Percentiles rank a stretch among this genome's conserved stretches.
Evolutionary conservation across 768 basidiomycete genomes (phyloP).

Genomic region (Cubamyces sp.): DNA sequence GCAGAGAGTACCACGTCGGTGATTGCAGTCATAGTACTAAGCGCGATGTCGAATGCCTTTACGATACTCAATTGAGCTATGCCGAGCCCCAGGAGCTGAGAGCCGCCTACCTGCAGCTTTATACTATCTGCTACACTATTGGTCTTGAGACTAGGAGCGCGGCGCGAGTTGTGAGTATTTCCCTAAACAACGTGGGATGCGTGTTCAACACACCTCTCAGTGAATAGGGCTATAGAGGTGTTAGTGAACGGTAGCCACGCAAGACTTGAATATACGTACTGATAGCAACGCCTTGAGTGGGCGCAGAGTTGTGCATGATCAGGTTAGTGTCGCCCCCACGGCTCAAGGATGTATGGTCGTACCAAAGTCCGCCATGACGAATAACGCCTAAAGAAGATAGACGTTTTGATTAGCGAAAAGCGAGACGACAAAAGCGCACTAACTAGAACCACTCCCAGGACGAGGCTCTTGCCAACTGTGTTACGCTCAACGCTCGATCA

Average conservation of each 20-base stretch:
- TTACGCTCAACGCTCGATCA: not conserved
- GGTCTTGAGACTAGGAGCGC: not conserved
- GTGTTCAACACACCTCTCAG: not conserved
- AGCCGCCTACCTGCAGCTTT: not conserved
- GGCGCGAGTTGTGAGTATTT: too few relatives aligned
- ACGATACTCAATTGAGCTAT: not conserved
- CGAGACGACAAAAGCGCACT: not conserved
- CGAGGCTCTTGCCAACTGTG: constrained; percentile 8
- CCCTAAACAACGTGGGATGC: too few relatives aligned
- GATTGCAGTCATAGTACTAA: constrained; percentile 8
- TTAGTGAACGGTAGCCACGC: not conserved
- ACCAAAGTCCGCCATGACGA: not conserved
- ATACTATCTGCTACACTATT: not conserved
- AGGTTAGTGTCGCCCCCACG: too few relatives aligned
- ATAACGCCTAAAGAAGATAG: not conserved
- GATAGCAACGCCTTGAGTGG: not conserved
- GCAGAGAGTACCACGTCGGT: constrained; percentile 14
- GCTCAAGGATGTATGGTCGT: too few relatives aligned
- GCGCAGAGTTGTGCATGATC: not conserved
- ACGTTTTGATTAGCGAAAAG: too few relatives aligned
- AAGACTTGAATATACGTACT: not conserved
- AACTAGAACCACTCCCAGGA: not conserved
- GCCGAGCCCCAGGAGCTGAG: too few relatives aligned
- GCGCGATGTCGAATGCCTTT: constrained; percentile 16
- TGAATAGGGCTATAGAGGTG: not conserved